Conservation (phyloP, 768 basidiomycete genomes). For the Naematelia aurantialba region DNA sequence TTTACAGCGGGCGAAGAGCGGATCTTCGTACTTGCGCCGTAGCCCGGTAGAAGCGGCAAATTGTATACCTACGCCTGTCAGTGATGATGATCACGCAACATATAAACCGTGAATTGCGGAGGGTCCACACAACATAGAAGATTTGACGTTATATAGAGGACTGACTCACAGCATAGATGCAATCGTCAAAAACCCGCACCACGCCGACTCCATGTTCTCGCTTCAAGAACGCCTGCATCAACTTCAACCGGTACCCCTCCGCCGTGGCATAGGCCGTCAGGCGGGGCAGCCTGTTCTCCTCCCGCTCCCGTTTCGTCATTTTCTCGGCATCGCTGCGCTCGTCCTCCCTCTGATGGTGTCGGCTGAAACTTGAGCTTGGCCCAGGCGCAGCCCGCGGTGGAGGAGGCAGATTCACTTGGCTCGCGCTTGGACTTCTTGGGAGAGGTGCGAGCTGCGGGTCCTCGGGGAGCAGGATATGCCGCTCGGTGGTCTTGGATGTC, state of each 20-base stretch:
- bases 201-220: slow-evolving; percentile 81
- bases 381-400: slow-evolving; percentile 15
- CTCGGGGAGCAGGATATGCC: slow-evolving; percentile 83
- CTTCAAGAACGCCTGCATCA: slow-evolving; percentile 78
- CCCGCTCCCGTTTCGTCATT: slow-evolving; percentile 80
- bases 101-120: too few relatives aligned
- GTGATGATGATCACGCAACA: slow-evolving; percentile 1
- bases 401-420: slow-evolving; percentile 25
- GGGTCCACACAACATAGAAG: too few relatives aligned
- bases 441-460: slow-evolving; percentile 78
- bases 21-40: slow-evolving; percentile 75
- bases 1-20: slow-evolving; percentile 72
- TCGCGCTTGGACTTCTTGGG: slow-evolving; percentile 49
- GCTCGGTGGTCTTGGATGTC: slow-evolving; percentile 85
- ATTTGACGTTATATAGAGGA: neutral
- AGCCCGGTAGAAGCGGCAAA: slow-evolving; percentile 84
- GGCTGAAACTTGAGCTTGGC: slow-evolving; percentile 1
- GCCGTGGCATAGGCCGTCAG: slow-evolving; percentile 87
- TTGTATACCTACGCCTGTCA: slow-evolving; percentile 65
- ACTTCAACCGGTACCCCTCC: slow-evolving; percentile 78
- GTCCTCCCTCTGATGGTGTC: slow-evolving; percentile 51
- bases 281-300: slow-evolving; percentile 72
- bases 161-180: slow-evolving; percentile 74
- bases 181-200: slow-evolving; percentile 87
- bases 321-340: slow-evolving; percentile 80